phyloP scores from a whole-genome alignment of 768 basidiomycete genomes.

The Ramaria rubella region DNA sequence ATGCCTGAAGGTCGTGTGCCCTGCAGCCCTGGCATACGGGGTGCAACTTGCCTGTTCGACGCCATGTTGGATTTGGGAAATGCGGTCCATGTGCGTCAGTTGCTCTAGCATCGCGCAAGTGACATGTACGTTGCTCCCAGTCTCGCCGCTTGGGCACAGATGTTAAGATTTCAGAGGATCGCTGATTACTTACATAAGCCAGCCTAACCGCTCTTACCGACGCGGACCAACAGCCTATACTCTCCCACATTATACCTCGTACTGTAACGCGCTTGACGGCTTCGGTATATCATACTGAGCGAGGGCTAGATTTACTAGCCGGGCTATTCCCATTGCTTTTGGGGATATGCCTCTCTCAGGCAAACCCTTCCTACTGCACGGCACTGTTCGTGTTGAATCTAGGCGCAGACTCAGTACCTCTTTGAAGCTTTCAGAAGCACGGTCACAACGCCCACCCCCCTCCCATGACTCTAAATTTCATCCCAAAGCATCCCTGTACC shows the following conservation, averaged over 20 bases:
- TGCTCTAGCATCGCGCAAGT: slow-evolving; percentile 80
- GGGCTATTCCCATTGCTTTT: no score
- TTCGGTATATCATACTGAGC: no score
- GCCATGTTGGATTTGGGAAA: slow-evolving; percentile 92
- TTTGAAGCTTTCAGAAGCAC: background rate
- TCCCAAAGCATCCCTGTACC: background rate
- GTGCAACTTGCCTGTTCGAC: slow-evolving; percentile 64
- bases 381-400: background rate
- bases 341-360: background rate
- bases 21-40: background rate
- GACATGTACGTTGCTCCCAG: background rate
- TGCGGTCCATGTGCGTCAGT: slow-evolving; percentile 91
- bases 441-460: background rate
- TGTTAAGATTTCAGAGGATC: background rate
- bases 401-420: background rate
- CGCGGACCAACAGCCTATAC: no score
- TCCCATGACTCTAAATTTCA: background rate
- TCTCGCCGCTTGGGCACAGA: background rate
- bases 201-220: no score
- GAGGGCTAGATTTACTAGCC: no score
- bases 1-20: background rate
- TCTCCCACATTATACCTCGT: no score
- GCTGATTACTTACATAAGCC: no score
- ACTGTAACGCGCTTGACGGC: no score
- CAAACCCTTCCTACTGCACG: background rate